phyloP scores from a whole-genome alignment of 768 basidiomycete species.

The Mycena indigotica region DNA sequence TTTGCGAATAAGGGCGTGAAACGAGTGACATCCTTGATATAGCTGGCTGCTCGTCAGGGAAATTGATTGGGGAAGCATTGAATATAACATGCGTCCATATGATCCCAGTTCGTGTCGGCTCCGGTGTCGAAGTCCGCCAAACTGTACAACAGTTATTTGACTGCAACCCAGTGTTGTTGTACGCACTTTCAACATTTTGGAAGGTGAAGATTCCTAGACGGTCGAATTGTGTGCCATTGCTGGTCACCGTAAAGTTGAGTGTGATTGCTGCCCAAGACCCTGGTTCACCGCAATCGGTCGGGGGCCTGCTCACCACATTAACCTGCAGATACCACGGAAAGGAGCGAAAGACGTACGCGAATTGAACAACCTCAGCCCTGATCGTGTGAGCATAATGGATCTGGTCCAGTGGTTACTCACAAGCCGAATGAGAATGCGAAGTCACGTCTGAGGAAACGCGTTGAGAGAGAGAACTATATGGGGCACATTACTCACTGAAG shows the following conservation, averaged over 20 bases:
- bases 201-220: constrained; percentile 74
- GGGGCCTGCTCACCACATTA: constrained; percentile 49
- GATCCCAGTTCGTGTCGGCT: constrained; percentile 72
- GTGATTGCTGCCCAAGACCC: constrained; percentile 78
- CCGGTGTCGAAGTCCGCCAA: constrained; percentile 81
- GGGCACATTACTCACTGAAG: constrained; percentile 49
- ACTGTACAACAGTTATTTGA: background rate
- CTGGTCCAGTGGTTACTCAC: constrained; percentile 46
- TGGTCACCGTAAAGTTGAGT: constrained; percentile 76
- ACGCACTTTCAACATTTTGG: constrained; percentile 74
- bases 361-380: constrained; percentile 67
- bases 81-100: constrained; percentile 60
- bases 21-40: constrained; percentile 72
- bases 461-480: constrained; percentile 7
- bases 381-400: background rate
- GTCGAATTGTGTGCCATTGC: constrained; percentile 78
- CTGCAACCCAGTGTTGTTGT: background rate
- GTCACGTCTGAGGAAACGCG: constrained; percentile 50
- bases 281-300: constrained; percentile 65
- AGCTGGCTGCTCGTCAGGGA: background rate
- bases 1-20: constrained; percentile 72
- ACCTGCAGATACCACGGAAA: too few species aligned
- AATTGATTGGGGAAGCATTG: background rate
- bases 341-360: constrained; percentile 47
- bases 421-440: constrained; percentile 72